Evolutionary conservation across 441 rosid species (phyloP).

Genomic region (Gossypium trilobum): DNA sequence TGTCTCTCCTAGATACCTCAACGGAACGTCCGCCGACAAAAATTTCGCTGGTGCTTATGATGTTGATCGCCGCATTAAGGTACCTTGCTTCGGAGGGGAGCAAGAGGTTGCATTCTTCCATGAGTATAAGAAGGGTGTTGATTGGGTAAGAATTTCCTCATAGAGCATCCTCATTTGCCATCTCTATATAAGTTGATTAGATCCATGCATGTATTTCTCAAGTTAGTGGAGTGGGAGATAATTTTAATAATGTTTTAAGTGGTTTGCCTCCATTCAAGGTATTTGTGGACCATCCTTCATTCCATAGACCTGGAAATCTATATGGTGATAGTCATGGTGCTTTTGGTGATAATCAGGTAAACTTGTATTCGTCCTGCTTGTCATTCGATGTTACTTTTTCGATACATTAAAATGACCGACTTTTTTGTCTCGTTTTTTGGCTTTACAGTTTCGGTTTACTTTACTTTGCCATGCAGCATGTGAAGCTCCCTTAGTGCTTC

Average conservation of each 20-base stretch:
- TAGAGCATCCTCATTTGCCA: too few species aligned
- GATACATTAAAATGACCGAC: constrained; percentile 21
- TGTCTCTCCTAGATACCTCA: constrained; percentile 69
- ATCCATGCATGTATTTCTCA: neutral
- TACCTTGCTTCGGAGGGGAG: constrained; percentile 63
- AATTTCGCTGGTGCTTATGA: constrained; percentile 40
- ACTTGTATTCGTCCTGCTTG: neutral
- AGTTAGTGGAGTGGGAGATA: neutral
- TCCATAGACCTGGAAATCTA: constrained; percentile 81
- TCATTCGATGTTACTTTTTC: neutral
- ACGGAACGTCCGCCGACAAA: constrained; percentile 46
- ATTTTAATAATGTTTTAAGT: neutral
- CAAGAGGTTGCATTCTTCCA: constrained; percentile 82
- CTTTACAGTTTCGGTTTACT: constrained; percentile 81
- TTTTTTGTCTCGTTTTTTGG: constrained; percentile 20
- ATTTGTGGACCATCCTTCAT: constrained; percentile 76
- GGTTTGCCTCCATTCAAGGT: constrained; percentile 36
- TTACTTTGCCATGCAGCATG: constrained; percentile 91
- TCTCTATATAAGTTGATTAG: neutral
- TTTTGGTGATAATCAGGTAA: constrained; percentile 87
- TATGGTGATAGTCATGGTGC: constrained; percentile 80
- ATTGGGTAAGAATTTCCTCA: constrained; percentile 53
- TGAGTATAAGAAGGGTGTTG: constrained; percentile 78
- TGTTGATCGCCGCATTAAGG: constrained; percentile 31
- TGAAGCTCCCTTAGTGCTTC: constrained; percentile 89